Conservation (phyloP, 768 basidiomycete genomes). For the Tephrocybe sp. region DNA sequence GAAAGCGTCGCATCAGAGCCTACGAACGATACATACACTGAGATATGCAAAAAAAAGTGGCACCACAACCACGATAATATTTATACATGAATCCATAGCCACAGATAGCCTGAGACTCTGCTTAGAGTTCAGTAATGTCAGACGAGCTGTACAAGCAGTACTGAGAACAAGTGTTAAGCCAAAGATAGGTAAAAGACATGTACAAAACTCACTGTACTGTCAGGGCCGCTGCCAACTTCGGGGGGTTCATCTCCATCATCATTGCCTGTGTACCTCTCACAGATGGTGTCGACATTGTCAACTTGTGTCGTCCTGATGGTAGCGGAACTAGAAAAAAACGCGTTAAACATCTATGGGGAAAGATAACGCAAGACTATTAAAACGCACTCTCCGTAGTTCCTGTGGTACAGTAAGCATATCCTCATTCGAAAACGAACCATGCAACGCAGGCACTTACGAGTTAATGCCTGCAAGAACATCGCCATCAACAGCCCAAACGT, state of each 20-base stretch:
- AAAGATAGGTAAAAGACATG: neutral
- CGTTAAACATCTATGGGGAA: neutral
- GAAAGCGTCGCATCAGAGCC: no score
- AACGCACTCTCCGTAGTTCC: constrained; percentile 35
- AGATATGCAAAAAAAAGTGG: neutral
- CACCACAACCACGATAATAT: no score
- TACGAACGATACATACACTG: neutral
- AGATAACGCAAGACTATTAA: neutral
- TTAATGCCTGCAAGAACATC: constrained; percentile 29
- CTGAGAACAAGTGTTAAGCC: constrained; percentile 3
- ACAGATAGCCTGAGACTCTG: neutral
- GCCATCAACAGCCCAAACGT: constrained; percentile 32
- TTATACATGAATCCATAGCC: neutral
- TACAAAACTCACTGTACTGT: constrained; percentile 23
- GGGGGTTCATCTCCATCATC: constrained; percentile 27
- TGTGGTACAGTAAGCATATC: no score
- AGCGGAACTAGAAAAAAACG: constrained; percentile 23
- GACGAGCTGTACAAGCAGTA: constrained; percentile 26
- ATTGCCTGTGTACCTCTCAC: constrained; percentile 29
- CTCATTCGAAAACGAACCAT: neutral
- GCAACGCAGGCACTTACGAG: constrained; percentile 20
- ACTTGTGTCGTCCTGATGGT: constrained; percentile 30
- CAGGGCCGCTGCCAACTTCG: constrained; percentile 28
- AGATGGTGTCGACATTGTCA: constrained; percentile 28
- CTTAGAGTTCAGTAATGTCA: constrained; percentile 21